Conservation (phyloP, 208 protist species). For the Kentomonas sorsogonicus region DNA sequence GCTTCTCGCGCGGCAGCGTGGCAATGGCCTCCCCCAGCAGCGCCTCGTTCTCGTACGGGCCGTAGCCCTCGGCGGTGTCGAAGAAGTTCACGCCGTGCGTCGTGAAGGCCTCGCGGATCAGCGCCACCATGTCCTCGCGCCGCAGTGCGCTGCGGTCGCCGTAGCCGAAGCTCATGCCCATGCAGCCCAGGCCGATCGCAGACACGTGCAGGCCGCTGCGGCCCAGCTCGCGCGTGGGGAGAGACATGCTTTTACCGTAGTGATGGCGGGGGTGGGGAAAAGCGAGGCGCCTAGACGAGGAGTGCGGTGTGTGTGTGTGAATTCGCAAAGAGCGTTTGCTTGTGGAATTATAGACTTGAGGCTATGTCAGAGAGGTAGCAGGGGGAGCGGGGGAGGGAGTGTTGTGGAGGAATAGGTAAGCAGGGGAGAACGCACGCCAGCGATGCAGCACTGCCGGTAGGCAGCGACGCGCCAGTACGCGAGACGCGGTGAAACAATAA, state of each 20-base stretch:
- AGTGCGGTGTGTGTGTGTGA: not conserved
- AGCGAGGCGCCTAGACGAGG: too few relatives aligned
- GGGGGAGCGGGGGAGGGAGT: too few relatives aligned
- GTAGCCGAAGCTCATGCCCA: slow-evolving; percentile 30
- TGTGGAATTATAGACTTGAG: too few relatives aligned
- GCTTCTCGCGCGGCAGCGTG: slow-evolving; percentile 16
- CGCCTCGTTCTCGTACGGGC: slow-evolving; percentile 25
- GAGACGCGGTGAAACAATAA: too few relatives aligned
- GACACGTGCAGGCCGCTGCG: slow-evolving; percentile 23
- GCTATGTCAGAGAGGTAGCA: too few relatives aligned
- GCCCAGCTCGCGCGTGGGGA: slow-evolving; percentile 19
- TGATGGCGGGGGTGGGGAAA: too few relatives aligned
- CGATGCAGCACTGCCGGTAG: too few relatives aligned
- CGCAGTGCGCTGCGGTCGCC: slow-evolving; percentile 10
- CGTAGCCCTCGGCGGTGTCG: slow-evolving; percentile 33
- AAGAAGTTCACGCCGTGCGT: slow-evolving; percentile 29
- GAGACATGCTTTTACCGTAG: too few relatives aligned
- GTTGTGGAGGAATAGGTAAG: not conserved
- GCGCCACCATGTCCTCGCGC: slow-evolving; percentile 13
- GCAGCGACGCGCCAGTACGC: too few relatives aligned
- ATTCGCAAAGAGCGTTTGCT: too few relatives aligned
- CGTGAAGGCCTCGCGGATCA: slow-evolving; percentile 28
- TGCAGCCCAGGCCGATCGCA: slow-evolving; percentile 27
- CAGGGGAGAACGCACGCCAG: slow-evolving; percentile 1
- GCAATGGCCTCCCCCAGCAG: slow-evolving; percentile 26